Conservation (phyloP, 2,329 filamentous ascomycete species). For the Pseudonectria buxi region DNA sequence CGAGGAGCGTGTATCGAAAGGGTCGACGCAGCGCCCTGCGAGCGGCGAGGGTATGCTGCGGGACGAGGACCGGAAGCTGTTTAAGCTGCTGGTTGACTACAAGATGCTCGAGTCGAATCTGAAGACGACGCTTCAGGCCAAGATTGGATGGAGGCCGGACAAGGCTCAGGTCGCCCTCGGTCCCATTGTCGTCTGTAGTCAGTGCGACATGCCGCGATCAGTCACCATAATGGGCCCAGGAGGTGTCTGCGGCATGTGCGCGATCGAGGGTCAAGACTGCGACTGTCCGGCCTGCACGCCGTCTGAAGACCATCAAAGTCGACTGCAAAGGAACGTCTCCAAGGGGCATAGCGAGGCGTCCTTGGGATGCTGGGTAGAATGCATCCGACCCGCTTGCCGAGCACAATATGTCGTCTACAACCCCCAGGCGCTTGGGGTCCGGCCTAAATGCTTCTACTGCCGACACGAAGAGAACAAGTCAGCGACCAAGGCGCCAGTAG, state of each 20-base stretch:
- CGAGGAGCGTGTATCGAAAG: slow-evolving; percentile 20
- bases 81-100: slow-evolving; percentile 39
- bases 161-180: slow-evolving; percentile 39
- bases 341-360: slow-evolving; percentile 25
- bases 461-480: slow-evolving; percentile 20
- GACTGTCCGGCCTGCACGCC: slow-evolving; percentile 14
- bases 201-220: slow-evolving; percentile 39
- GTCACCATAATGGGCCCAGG: slow-evolving; percentile 40
- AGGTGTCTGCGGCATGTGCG: slow-evolving; percentile 37
- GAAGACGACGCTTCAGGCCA: slow-evolving; percentile 35
- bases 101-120: slow-evolving; percentile 41
- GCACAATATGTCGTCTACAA: slow-evolving; percentile 46
- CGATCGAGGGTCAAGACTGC: slow-evolving; percentile 10
- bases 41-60: slow-evolving; percentile 24
- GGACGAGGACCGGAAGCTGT: slow-evolving; percentile 32
- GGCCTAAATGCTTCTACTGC: slow-evolving; percentile 44
- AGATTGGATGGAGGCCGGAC: slow-evolving; percentile 38
- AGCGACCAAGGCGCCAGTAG: slow-evolving; percentile 27
- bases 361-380: slow-evolving; percentile 40
- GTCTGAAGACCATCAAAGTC: slow-evolving; percentile 16
- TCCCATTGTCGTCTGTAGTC: slow-evolving; percentile 33
- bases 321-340: slow-evolving; percentile 23
- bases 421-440: slow-evolving; percentile 31
- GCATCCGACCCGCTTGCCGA: slow-evolving; percentile 33
- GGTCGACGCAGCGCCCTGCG: slow-evolving; percentile 8